phyloP scores from a whole-genome alignment of 2,329 filamentous ascomycete species.

The Aureobasidium vineae region DNA sequence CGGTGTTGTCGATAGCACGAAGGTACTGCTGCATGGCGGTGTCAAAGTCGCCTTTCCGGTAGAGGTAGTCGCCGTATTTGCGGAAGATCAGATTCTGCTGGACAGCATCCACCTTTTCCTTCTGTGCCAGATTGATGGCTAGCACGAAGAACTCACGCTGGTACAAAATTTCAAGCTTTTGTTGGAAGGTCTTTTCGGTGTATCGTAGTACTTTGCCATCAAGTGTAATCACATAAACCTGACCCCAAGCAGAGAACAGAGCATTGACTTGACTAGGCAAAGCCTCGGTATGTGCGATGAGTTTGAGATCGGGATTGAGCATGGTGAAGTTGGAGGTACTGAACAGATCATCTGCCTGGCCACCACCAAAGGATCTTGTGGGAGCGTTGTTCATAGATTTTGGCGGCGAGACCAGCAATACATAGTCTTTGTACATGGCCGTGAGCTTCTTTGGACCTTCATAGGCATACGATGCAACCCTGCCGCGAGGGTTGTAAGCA shows the following conservation, averaged over 20 bases:
- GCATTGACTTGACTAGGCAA: constrained; percentile 75
- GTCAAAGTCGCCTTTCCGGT: constrained; percentile 93
- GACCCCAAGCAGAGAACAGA: constrained; percentile 84
- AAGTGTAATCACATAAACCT: constrained; percentile 83
- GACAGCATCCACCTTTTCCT: constrained; percentile 71
- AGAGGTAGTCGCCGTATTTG: constrained; percentile 89
- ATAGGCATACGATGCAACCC: constrained; percentile 85
- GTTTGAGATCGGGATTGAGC: constrained; percentile 86
- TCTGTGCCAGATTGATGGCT: constrained; percentile 90
- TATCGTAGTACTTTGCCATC: constrained; percentile 92
- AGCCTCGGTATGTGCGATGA: constrained; percentile 85
- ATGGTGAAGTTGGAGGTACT: constrained; percentile 85
- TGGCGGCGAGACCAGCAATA: constrained; percentile 80
- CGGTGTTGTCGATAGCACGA: constrained; percentile 90
- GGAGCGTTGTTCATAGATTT: constrained; percentile 59
- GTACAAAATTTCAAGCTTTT: constrained; percentile 90
- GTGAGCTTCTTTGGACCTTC: constrained; percentile 86
- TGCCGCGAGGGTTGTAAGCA: constrained; percentile 80
- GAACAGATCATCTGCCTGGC: constrained; percentile 73
- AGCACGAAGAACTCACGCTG: constrained; percentile 89
- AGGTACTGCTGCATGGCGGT: constrained; percentile 99
- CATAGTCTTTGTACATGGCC: constrained; percentile 76
- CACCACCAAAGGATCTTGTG: constrained; percentile 70
- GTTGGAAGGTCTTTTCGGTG: constrained; percentile 84
- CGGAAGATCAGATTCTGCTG: constrained; percentile 92